Conservation (phyloP, 1,284 basidiomycete species). For the Pseudozyma thailandica region DNA sequence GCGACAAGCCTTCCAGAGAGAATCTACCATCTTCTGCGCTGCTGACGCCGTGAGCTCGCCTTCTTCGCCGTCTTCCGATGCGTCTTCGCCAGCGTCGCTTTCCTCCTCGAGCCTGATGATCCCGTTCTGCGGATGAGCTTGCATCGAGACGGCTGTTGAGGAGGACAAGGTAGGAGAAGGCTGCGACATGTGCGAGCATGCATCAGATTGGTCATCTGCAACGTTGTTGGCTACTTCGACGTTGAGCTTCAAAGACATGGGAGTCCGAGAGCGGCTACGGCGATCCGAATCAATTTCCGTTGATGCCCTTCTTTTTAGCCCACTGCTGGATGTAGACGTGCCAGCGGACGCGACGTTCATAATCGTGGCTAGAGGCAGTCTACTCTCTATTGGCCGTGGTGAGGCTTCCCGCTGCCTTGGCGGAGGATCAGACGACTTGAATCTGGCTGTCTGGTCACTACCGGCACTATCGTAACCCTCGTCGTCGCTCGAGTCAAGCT, state of each 20-base stretch:
- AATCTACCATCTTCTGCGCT: conserved; percentile 26
- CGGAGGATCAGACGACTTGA: neutral
- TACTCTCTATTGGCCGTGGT: too few species aligned
- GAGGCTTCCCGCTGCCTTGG: neutral
- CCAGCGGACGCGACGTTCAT: neutral
- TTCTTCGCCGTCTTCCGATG: conserved; percentile 11
- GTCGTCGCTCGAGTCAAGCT: conserved; percentile 7
- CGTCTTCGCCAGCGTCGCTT: neutral
- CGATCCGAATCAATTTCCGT: conserved; percentile 1
- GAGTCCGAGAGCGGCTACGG: conserved; percentile 4
- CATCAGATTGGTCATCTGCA: too few species aligned
- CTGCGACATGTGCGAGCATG: neutral
- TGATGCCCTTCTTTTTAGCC: conserved; percentile 11
- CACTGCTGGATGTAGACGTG: neutral
- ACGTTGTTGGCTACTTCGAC: neutral
- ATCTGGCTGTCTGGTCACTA: neutral
- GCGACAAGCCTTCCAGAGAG: conserved; percentile 26
- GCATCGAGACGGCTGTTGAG: too few species aligned
- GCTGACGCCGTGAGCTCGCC: conserved; percentile 11
- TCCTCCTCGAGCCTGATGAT: neutral
- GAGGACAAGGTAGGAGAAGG: neutral
- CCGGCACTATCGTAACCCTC: neutral
- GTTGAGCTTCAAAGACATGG: conserved; percentile 2
- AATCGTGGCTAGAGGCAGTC: too few species aligned
- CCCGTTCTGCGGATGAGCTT: neutral